Conservation (phyloP, 1,284 basidiomycete genomes). For the Uromyces viciae-fabae region DNA sequence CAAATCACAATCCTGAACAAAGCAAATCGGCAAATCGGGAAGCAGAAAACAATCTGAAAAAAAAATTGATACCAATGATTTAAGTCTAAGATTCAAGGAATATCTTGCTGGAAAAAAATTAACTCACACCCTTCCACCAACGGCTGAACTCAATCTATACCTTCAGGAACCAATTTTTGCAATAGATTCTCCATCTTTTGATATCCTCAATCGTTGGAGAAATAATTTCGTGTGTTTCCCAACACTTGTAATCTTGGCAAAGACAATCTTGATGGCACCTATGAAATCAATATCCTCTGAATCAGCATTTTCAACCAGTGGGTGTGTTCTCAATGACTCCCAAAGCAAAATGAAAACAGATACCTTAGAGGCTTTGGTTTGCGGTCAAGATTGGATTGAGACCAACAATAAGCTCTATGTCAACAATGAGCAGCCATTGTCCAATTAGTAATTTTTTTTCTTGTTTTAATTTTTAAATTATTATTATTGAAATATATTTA, state of each 20-base stretch:
- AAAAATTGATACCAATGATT: too few species aligned
- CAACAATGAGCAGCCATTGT: too few species aligned
- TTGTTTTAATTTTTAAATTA: too few species aligned
- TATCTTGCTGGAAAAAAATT: neutral
- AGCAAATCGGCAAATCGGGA: too few species aligned
- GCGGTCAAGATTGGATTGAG: neutral
- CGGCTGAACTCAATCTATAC: neutral
- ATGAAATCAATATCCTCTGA: conserved; percentile 1
- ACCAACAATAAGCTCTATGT: too few species aligned
- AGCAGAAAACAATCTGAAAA: too few species aligned
- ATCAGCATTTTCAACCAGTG: neutral
- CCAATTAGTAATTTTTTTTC: too few species aligned
- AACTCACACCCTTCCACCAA: neutral
- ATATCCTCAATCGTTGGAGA: neutral
- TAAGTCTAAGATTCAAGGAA: neutral
- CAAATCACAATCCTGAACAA: too few species aligned
- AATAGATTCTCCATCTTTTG: neutral
- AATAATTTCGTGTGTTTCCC: neutral
- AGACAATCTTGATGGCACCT: neutral
- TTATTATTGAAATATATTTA: too few species aligned
- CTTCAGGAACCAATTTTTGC: neutral
- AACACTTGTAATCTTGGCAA: neutral
- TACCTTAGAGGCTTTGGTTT: neutral
- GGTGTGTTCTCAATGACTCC: neutral
- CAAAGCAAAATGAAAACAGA: neutral